Base-by-base conservation (phyloP, 2,329 filamentous ascomycete species). In the Curvularia sp. region DNA sequence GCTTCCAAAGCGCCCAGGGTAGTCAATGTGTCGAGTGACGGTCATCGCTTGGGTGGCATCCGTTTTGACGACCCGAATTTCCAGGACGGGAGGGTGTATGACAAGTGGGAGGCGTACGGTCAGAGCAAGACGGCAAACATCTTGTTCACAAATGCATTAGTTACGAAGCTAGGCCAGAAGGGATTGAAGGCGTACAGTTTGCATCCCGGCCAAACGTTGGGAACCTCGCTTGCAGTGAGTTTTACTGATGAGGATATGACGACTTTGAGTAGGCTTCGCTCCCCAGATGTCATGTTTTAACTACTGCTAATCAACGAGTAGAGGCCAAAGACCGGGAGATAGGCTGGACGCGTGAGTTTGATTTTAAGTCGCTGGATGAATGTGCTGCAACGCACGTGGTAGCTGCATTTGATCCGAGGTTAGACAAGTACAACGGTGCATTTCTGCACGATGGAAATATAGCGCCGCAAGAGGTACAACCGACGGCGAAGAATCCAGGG, bases 41-140 rank as follows among this genome's bases (percentile, higher is more conserved):
- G 77, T 21, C 78, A 82, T 65, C 70, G 70, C 1, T 49, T 76
- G 1, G 72, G 74, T 1, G 74, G 77, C 1, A 68, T 83, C 6
- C 68, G 78, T 1, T 82, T 82, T 63, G 74, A 80, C 23, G 79
- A 82, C 60, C 74, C 71, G 32, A 78, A 76, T 18, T 80, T 81
- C 58, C 74, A 79, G 2, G 60, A 75, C 19, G 77, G 78, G n/a
- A 76, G 77, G 42, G 65, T 69, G 1, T 81, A 79, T 48, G 68
- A 79, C 7, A 60, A 63, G 63, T 82, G 80, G 74, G 64, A 73
- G 1, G 81, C 81, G 2, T 85, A 86, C 59, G 79, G 77, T 1
- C 81, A 83, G 63, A 81, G 80, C 64, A 85, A 85, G 70, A 81
- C 82, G 28, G 82, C 82, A 2, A 82, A 84, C 53, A 79, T 84